Base-by-base conservation (phyloP, 1,139 yeast species). In the Yamadazyma atmosphaerica region DNA sequence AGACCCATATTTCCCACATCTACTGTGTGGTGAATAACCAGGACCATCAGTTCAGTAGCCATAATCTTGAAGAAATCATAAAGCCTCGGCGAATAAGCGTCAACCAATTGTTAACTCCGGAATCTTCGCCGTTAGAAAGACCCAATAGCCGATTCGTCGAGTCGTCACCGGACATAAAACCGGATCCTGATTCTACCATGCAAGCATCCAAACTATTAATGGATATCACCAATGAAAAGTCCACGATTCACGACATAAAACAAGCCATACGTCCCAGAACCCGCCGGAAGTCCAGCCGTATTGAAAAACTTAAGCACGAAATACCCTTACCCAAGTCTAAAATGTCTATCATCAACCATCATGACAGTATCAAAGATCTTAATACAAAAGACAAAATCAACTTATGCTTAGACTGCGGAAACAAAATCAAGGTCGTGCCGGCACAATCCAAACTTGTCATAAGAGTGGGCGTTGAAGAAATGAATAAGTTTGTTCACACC, bases 1-100 rank as follows among this genome's bases (percentile, higher is more conserved):
- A 68, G 35, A 68, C 75, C 2, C 61, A 64, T 38, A 52, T 69
- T 14, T 59, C 69, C 0, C 68, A 63, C 46, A 70, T 63, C 37
- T 70, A 65, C 45, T 65, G 71, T 48, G 48, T 56, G 16, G 51
- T 67, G 32, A 55, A 63, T 42, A 65, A 65, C 38, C 39, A 50
- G 18, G 41, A 43, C n/a, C 64, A 56, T 33, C 43, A 57, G 5
- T 66, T 63, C 37, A 52, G 33, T 27, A 29, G 24, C 14, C 18
- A 14, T 12, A 24, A 29, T 13, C 16, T 35, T 21, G 24, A 27
- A 27, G 25, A 30, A 8, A 11, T 44, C 40, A 32, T 60, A 54
- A 40, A 13, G n/a, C 17, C 33, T 35, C 33, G 19, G 8, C 33
- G 25, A 17, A 41, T 39, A 21, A 37, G 35, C 12, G 45, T 39